Percentiles rank a stretch among this genome's conserved stretches.
Evolutionary conservation across 2,329 filamentous ascomycete genomes (phyloP).

Genomic region (Colletotrichum agaves): DNA sequence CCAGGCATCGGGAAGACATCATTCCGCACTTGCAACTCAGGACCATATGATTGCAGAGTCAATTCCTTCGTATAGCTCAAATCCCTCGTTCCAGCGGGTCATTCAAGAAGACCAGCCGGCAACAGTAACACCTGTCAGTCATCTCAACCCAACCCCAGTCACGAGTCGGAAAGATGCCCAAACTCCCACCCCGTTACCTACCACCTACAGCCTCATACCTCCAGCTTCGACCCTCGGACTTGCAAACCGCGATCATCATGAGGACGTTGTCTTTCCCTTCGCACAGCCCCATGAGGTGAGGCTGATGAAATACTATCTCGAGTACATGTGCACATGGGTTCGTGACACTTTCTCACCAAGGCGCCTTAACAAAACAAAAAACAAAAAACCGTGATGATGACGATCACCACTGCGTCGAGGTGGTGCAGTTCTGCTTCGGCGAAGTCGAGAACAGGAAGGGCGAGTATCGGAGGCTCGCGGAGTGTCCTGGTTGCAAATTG

Average conservation of each 20-base stretch:
- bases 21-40: not conserved
- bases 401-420: slow-evolving; percentile 64
- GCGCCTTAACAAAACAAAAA: too few relatives aligned
- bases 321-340: slow-evolving; percentile 45
- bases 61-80: not conserved
- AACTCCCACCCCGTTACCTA: not conserved
- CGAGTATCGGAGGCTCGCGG: slow-evolving; percentile 57
- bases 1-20: not conserved
- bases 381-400: not conserved
- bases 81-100: not conserved
- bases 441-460: slow-evolving; percentile 45
- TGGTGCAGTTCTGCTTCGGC: slow-evolving; percentile 71
- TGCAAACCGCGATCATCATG: slow-evolving; percentile 32
- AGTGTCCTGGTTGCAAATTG: slow-evolving; percentile 65
- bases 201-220: slow-evolving; percentile 17
- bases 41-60: not conserved
- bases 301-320: slow-evolving; percentile 44
- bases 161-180: slow-evolving; percentile 32
- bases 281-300: slow-evolving; percentile 39
- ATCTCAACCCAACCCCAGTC: not conserved
- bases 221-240: slow-evolving; percentile 8
- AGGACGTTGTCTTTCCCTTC: slow-evolving; percentile 39
- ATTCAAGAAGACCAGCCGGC: not conserved
- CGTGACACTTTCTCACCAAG: not conserved
- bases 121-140: slow-evolving; percentile 2